Evolutionary conservation across 1,284 basidiomycete genomes (phyloP), one percentile per base, ranked within the genome.

Genomic region (Peniophora sp.): DNA sequence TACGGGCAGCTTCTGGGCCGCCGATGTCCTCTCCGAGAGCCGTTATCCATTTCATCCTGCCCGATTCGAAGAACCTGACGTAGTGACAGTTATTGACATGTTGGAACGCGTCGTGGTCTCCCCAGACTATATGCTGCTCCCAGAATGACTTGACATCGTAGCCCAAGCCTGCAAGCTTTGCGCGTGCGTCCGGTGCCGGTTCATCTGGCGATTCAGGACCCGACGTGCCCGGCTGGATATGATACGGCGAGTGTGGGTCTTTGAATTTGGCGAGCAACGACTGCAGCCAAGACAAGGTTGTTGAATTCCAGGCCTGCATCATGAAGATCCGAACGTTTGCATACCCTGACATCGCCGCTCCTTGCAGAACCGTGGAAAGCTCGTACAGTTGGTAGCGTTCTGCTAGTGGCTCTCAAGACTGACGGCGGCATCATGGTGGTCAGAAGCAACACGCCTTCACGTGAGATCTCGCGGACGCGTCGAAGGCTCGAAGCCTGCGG

Each of bases 11-110:
- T 11, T 66, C 62, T 10, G 73, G 67, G 0, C 85, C 86, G 9
- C 83, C 85, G 25, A 86, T 65, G 49, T 77, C 70, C 25, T 71
- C 60, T 0, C 78, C 85, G 5, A 88, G 55, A 2, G 72, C 69
- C 23, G 64, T 61, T 65, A 85, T 71, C 83, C 83, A 87, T 49
- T 75, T 69, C 41, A 86, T 83, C 50, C 84, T 79, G 19, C 79
- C 82, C 24, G 83, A 85, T 69, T 88, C 84, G 55, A 89, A 75
- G 61, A 81, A 86, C 10, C 78, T 72, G 23, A 78, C 67, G 59
- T 89, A 89, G 52, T 77, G 78, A 19, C 78, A 83, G 57, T 89
- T 89, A 57, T 89, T 89, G 24, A 89, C 83, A 59, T 89, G 86
- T 85, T 81, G 79, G 61, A 89, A 87, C 0, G 85, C 69, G 60